Conservation (phyloP, 2,329 filamentous ascomycete genomes). For the Ophiocordyceps unilateralis region DNA sequence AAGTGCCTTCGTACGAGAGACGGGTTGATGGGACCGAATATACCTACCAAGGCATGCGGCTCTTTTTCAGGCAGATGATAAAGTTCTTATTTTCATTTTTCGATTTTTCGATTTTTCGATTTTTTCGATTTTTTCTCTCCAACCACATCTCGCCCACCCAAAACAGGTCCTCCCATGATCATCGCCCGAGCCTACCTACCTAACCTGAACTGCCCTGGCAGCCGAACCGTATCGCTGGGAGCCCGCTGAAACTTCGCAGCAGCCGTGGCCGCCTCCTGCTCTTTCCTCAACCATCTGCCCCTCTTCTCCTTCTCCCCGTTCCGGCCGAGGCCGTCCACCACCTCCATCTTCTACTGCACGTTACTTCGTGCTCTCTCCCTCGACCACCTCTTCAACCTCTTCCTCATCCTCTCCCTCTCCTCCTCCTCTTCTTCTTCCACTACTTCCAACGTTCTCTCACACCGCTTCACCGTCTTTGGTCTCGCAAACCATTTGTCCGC, state of each 20-base stretch:
- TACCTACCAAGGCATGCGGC: too few species aligned
- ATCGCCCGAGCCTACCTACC: neutral
- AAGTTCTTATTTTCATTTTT: too few species aligned
- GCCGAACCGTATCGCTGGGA: neutral
- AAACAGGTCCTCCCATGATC: too few species aligned
- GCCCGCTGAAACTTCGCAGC: neutral
- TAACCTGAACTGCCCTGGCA: neutral
- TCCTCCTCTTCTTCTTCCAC: slow-evolving; percentile 3
- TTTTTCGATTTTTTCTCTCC: too few species aligned
- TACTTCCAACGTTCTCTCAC: slow-evolving; percentile 6
- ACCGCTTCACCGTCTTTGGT: slow-evolving; percentile 10
- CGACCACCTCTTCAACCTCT: neutral
- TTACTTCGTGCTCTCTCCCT: neutral
- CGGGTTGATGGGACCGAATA: too few species aligned
- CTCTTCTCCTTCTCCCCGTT: neutral
- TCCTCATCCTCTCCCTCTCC: slow-evolving; percentile 1
- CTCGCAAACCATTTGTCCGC: slow-evolving; percentile 12
- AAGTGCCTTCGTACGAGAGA: too few species aligned
- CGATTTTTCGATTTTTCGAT: too few species aligned
- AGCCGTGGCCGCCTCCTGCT: slow-evolving; percentile 12
- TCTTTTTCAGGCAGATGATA: too few species aligned
- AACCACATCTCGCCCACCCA: too few species aligned
- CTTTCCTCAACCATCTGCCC: slow-evolving; percentile 3
- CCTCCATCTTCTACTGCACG: neutral
- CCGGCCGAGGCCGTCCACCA: neutral